phyloP scores from a whole-genome alignment of 495 filamentous ascomycete genomes.

The Amniculicola lignicola region DNA sequence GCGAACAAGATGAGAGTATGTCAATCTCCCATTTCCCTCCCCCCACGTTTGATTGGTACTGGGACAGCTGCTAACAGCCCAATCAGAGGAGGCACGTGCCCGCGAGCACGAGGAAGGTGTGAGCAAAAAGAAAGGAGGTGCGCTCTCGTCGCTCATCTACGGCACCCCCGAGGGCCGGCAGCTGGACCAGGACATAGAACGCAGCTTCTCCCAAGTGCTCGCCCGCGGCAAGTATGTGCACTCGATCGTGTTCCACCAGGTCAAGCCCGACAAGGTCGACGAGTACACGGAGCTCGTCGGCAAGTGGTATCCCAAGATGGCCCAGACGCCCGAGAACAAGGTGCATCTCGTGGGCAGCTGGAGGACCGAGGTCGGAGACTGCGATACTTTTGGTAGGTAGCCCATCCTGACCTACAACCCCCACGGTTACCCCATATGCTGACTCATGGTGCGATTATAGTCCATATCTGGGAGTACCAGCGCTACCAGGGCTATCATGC shows the following conservation, averaged over 20 bases:
- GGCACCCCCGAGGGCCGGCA: slow-evolving; percentile 91
- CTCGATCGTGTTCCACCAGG: slow-evolving; percentile 94
- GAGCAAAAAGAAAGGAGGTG: slow-evolving; percentile 51
- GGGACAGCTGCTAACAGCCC: slow-evolving; percentile 36
- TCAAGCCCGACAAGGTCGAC: slow-evolving; percentile 91
- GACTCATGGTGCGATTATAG: slow-evolving; percentile 43
- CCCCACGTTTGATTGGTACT: slow-evolving; percentile 45
- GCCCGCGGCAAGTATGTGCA: slow-evolving; percentile 98
- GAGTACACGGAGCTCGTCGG: slow-evolving; percentile 94
- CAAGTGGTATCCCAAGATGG: slow-evolving; percentile 86
- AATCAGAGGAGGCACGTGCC: slow-evolving; percentile 44
- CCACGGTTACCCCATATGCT: not conserved
- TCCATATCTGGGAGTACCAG: slow-evolving; percentile 99
- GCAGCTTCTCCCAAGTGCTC: slow-evolving; percentile 87
- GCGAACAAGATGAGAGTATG: slow-evolving; percentile 83
- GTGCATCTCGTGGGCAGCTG: slow-evolving; percentile 97
- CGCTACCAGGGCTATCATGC: slow-evolving; percentile 94
- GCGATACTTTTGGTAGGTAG: slow-evolving; percentile 85
- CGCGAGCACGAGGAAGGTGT: slow-evolving; percentile 49
- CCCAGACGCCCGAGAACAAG: slow-evolving; percentile 73
- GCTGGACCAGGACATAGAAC: slow-evolving; percentile 90
- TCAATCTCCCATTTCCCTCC: slow-evolving; percentile 57
- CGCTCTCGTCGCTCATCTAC: slow-evolving; percentile 76
- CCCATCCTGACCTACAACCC: not conserved
- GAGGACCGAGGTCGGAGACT: slow-evolving; percentile 97